Evolutionary conservation across 1,284 basidiomycete species (phyloP).

Genomic region (Trametes pubescens): DNA sequence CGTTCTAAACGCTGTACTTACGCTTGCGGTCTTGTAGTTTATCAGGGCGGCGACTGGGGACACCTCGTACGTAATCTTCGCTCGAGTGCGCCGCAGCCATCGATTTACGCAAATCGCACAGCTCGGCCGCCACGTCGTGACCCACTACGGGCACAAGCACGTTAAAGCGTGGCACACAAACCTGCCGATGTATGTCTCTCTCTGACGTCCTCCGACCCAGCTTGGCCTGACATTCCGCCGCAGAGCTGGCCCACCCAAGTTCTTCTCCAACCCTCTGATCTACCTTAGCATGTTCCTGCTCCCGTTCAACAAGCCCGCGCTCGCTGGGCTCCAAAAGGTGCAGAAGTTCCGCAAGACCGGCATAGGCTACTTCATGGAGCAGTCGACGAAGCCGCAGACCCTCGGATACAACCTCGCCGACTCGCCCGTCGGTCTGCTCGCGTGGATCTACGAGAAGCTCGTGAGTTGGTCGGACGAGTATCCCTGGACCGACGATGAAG

Average conservation of each 20-base stretch:
- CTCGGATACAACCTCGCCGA: slow-evolving; percentile 63
- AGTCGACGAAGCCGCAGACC: slow-evolving; percentile 63
- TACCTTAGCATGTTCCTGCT: slow-evolving; percentile 16
- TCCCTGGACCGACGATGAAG: slow-evolving; percentile 60
- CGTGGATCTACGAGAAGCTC: slow-evolving; percentile 70
- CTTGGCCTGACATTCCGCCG: no score
- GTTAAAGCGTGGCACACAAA: slow-evolving; percentile 45
- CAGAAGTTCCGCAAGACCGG: slow-evolving; percentile 44
- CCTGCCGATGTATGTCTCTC: slow-evolving; percentile 35
- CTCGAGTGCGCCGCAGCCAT: no score
- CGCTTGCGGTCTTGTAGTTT: slow-evolving; percentile 18
- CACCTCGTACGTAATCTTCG: slow-evolving; percentile 37
- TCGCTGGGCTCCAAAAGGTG: slow-evolving; percentile 42
- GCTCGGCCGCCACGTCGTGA: slow-evolving; percentile 44
- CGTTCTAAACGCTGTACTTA: background rate
- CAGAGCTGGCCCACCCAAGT: background rate
- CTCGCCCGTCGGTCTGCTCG: slow-evolving; percentile 63
- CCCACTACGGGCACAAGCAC: slow-evolving; percentile 43
- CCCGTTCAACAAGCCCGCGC: slow-evolving; percentile 33
- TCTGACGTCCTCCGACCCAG: no score
- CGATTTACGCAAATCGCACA: slow-evolving; percentile 12
- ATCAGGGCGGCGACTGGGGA: slow-evolving; percentile 58
- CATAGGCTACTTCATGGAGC: slow-evolving; percentile 51
- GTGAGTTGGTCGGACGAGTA: slow-evolving; percentile 59
- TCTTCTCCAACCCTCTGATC: slow-evolving; percentile 14